Conservation (phyloP, 2,329 filamentous ascomycete species). For the Trichoderma koningii region DNA sequence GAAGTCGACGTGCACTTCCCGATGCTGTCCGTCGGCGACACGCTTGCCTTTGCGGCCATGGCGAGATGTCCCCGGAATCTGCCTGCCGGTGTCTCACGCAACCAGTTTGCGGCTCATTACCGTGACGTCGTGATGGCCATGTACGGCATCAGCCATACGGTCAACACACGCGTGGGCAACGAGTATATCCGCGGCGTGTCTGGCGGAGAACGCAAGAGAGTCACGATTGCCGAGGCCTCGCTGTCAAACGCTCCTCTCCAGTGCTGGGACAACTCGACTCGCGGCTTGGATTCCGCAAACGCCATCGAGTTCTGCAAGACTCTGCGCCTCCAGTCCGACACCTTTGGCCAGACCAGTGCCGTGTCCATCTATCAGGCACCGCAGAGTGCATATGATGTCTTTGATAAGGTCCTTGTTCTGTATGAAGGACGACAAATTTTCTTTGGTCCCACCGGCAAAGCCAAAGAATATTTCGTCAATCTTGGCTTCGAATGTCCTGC, state of each 20-base stretch:
- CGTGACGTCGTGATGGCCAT: conserved; percentile 21
- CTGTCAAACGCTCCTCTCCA: conserved; percentile 34
- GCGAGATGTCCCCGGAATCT: conserved; percentile 52
- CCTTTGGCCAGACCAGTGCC: conserved; percentile 49
- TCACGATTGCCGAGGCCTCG: conserved; percentile 36
- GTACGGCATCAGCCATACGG: conserved; percentile 54
- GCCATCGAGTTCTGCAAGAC: conserved; percentile 58
- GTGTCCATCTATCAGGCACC: conserved; percentile 58
- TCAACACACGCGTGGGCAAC: conserved; percentile 56
- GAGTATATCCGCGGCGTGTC: conserved; percentile 56
- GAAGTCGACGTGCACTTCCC: conserved; percentile 64
- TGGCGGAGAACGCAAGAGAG: conserved; percentile 52
- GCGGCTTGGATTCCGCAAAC: conserved; percentile 55
- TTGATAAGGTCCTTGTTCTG: conserved; percentile 64
- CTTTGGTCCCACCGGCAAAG: conserved; percentile 60
- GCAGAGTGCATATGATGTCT: conserved; percentile 42
- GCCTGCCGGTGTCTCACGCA: conserved; percentile 39
- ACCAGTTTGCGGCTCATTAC: conserved; percentile 2
- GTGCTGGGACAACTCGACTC: conserved; percentile 51
- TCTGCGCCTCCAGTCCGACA: conserved; percentile 51
- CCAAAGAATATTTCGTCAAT: conserved; percentile 62
- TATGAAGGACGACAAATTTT: conserved; percentile 69
- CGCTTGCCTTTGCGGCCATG: conserved; percentile 63
- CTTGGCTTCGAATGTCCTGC: conserved; percentile 58
- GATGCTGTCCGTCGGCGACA: conserved; percentile 66